phyloP scores from a whole-genome alignment of 768 basidiomycete genomes.

The Pisolithus microcarpus region DNA sequence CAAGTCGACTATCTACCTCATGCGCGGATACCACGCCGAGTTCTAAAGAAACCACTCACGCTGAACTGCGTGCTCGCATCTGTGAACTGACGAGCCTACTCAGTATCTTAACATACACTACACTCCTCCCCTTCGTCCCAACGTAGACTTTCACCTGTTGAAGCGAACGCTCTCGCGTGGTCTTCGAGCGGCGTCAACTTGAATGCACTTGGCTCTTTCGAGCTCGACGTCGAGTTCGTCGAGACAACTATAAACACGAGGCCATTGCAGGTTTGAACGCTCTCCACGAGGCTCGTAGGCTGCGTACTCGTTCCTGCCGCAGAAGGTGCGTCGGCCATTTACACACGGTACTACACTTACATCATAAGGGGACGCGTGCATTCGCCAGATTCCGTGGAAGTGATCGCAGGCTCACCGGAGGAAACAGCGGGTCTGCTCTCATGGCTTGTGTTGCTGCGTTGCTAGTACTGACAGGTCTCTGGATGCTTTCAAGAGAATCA shows the following conservation, averaged over 20 bases:
- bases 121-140: slow-evolving; percentile 37
- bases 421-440: slow-evolving; percentile 18
- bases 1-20: neutral
- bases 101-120: slow-evolving; percentile 56
- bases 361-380: neutral
- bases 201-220: slow-evolving; percentile 21
- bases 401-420: neutral
- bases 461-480: slow-evolving; percentile 53
- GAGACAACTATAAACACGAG: slow-evolving; percentile 59
- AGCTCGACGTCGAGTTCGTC: slow-evolving; percentile 44
- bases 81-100: too few species aligned
- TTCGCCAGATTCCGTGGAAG: neutral
- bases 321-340: slow-evolving; percentile 52
- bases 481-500: slow-evolving; percentile 48
- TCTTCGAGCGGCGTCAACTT: neutral
- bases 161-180: slow-evolving; percentile 31
- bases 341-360: slow-evolving; percentile 38
- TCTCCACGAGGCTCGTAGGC: slow-evolving; percentile 57
- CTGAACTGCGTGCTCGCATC: slow-evolving; percentile 35
- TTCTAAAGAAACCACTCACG: neutral
- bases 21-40: neutral
- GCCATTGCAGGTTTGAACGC: slow-evolving; percentile 53
- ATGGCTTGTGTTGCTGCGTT: slow-evolving; percentile 33
- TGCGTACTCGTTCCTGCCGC: slow-evolving; percentile 52
- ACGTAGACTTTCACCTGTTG: slow-evolving; percentile 54